Evolutionary conservation across 495 filamentous ascomycete species (phyloP), one percentile per base, ranked within the genome.

Genomic region (Lasiosphaeris hirsuta): DNA sequence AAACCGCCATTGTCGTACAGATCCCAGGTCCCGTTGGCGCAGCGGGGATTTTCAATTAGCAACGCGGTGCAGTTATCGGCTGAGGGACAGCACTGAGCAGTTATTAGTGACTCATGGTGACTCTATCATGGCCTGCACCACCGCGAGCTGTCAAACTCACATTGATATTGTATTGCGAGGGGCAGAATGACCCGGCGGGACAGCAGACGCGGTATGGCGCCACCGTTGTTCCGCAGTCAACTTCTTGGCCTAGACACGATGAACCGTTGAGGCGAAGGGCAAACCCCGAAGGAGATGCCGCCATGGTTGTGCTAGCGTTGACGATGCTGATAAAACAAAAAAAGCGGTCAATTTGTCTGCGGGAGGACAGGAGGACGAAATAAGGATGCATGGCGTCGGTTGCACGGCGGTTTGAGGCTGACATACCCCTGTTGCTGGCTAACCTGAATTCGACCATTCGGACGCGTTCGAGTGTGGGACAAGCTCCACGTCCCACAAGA

Each of bases 11-110:
- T 51, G 36, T 51, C 49, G 15, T 51, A 51, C 15, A 51, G 10
- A 40, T 51, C 49, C 49, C 49, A 51, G 14, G 49, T 51, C 36
- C 39, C 49, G 18, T 51, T 51, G 34, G 49, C 49, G 10, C 49
- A 51, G 17, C 17, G 49, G 14, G 49, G 33, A 40, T 30, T 51
- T 11, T 51, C 34, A 6, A 51, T 8, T 34, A 51, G 10, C 4
- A 34, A 18, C 11, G 49, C 15, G 17, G 49, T 51, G 49, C 49
- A 51, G 36, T 51, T 51, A 5, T 15, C 35, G 18, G 49, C 34
- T 18, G 49, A 38, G 8, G 49, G 49, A n/a, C 49, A 51, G 36
- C 49, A 51, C 49, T 51, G 23, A 30, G 23, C 23, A 30, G 23
- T n/a, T n/a, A 30, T 30, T 30, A 30, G 23, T 5, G 23, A 30